These are phyloP conservation scores for Aspergillus quadricinctus DNA, from an alignment of 2,329 filamentous ascomycete genomes.

Conservation along the genomic window DNA sequence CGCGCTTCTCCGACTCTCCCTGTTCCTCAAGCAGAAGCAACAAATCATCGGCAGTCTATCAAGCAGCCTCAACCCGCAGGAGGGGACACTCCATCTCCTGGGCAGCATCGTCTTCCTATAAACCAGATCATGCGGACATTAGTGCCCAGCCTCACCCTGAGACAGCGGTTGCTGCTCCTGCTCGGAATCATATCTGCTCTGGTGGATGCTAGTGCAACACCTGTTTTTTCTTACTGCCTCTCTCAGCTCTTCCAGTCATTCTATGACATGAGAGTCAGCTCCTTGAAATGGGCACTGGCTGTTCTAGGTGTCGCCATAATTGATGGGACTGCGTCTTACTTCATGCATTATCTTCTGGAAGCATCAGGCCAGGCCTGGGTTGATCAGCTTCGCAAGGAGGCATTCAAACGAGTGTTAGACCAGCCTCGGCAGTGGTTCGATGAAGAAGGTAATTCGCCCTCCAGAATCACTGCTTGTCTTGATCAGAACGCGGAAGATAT, in stretches of 20 bases:
- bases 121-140: constrained; percentile 62
- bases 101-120: constrained; percentile 30
- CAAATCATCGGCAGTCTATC: background rate
- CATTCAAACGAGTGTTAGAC: constrained; percentile 64
- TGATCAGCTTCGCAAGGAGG: constrained; percentile 63
- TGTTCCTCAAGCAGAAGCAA: background rate
- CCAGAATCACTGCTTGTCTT: constrained; percentile 64
- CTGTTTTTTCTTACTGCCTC: constrained; percentile 72
- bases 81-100: background rate
- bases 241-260: constrained; percentile 68
- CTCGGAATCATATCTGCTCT: constrained; percentile 59
- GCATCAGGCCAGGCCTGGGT: constrained; percentile 71
- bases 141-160: constrained; percentile 58
- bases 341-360: constrained; percentile 69
- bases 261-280: constrained; percentile 51
- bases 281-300: constrained; percentile 62
- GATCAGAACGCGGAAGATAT: constrained; percentile 85
- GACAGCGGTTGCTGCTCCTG: constrained; percentile 53
- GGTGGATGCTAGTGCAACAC: constrained; percentile 63
- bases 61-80: background rate
- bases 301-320: constrained; percentile 64
- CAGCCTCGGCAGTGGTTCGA: constrained; percentile 81
- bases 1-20: background rate
- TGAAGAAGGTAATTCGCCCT: constrained; percentile 58
- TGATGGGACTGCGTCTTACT: constrained; percentile 63